Evolutionary conservation across 139 green algal genomes (phyloP).

Genomic region (Microglena sp.): DNA sequence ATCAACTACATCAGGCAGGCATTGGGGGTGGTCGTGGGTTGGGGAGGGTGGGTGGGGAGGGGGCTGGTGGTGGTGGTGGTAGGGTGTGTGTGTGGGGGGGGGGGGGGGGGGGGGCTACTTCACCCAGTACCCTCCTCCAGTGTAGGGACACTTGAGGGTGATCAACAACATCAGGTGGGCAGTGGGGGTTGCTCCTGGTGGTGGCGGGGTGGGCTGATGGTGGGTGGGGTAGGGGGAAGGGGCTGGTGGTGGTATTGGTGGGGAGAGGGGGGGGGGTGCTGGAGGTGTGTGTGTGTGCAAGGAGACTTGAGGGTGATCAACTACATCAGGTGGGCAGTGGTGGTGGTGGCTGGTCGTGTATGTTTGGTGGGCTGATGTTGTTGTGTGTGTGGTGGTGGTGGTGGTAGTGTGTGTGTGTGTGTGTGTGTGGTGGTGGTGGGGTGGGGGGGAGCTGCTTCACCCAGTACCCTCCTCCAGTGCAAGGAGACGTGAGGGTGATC

Average conservation of each 20-base stretch:
- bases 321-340: no score
- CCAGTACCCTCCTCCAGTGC: constrained; percentile 53
- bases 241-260: no score
- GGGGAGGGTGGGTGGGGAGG: not conserved
- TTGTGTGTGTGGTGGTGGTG: no score
- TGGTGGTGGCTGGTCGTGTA: no score
- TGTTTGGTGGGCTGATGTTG: not conserved
- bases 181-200: no score
- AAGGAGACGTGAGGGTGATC: constrained; percentile 45
- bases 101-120: constrained; percentile 65
- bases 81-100: no score
- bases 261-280: no score
- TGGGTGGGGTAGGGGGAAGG: no score
- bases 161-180: constrained; percentile 50
- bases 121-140: constrained; percentile 50
- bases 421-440: no score
- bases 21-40: no score
- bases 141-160: constrained; percentile 44
- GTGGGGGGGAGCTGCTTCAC: constrained; percentile 60
- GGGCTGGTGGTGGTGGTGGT: not conserved
- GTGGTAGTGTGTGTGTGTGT: no score
- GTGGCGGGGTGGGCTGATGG: no score
- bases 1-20: constrained; percentile 4
- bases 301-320: not conserved
- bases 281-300: not conserved